Base-by-base conservation (phyloP, 208 protist genomes). In the Tritrichomonas foetus region DNA sequence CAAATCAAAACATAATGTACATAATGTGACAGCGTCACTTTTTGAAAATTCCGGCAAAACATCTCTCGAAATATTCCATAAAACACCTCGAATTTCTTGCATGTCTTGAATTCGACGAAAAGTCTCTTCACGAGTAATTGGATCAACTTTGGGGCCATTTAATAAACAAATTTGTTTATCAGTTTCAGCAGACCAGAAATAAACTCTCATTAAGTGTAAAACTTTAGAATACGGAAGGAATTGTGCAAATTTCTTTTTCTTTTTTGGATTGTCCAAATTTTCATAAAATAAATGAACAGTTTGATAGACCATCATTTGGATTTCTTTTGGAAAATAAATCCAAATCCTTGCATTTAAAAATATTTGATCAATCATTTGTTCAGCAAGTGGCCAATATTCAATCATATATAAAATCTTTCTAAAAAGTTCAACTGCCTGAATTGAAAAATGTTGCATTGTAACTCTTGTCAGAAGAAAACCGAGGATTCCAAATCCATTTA, bases 261-360 rank as follows among this genome's bases (percentile, higher is more conserved):
- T 53, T 22, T 89, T n/a, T 33, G 20, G 9, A 50, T 82, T 36
- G 1, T 33, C 30, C 2, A n/a, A 20, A 44, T 14, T 89, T 2
- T 89, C 30, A 57, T 57, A 61, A 33, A 57, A 61, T 39, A 44
- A 0, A 13, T 3, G 25, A 0, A 89, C 1, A 39, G 47, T 57
- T 39, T 0, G 0, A 50, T 89, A 89, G 39, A 89, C 41, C 33
- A 5, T 13, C 5, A 39, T 3, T n/a, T 89, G 78, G 39, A 61
- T 50, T 1, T 89, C 25, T 57, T 57, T 22, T 39, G 41, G 47
- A 16, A 30, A 44, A 36, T 89, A 89, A 89, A 89, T 57, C 78
- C 78, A 89, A 33, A 89, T 53, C 57, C 41, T n/a, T n/a, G 47
- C 47, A 49, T 89, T 89, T 16, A 89, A 89, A 27, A 89, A 89